These are phyloP conservation scores for Auricularia auricula-judae DNA, from an alignment of 768 basidiomycete genomes.

Conservation along the genomic window DNA sequence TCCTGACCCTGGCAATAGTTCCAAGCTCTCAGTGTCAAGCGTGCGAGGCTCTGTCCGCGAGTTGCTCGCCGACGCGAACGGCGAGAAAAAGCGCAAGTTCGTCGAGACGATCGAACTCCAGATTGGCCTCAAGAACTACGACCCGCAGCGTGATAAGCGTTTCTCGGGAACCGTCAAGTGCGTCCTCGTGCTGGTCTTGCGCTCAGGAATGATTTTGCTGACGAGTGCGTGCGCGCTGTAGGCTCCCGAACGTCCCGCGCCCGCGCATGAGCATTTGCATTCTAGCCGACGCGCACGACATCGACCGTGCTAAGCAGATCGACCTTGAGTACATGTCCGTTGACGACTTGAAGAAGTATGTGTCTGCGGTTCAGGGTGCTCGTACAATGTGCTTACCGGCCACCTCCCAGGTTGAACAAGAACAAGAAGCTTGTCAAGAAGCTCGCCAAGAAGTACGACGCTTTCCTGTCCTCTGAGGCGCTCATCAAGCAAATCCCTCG, in stretches of 20 bases:
- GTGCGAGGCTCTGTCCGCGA: conserved; percentile 97
- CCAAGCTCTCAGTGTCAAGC: conserved; percentile 97
- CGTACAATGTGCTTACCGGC: too few relatives aligned
- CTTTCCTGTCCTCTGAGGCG: conserved; percentile 93
- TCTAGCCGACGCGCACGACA: conserved; percentile 97
- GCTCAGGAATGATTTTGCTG: background rate
- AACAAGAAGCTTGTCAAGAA: conserved; percentile 99
- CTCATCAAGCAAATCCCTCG: conserved; percentile 99
- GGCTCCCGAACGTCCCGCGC: conserved; percentile 92
- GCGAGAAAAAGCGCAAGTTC: conserved; percentile 89
- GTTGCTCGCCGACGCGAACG: conserved; percentile 69
- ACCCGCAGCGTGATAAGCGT: conserved; percentile 99
- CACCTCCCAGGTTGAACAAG: conserved; percentile 73
- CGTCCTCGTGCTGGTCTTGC: conserved; percentile 11
- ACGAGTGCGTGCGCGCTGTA: conserved; percentile 22
- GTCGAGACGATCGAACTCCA: conserved; percentile 95
- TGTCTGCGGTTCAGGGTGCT: background rate
- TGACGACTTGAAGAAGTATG: conserved; percentile 97
- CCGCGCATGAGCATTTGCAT: conserved; percentile 99
- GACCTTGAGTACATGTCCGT: conserved; percentile 99
- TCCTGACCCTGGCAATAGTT: background rate
- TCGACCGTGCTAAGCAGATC: conserved; percentile 96
- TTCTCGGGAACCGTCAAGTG: conserved; percentile 98
- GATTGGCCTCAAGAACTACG: conserved; percentile 97
- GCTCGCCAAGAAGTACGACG: conserved; percentile 99